Evolutionary conservation across 306 rosid genomes (phyloP), one percentile per base, ranked within the genome.

Genomic region (Cicer chorassanicum): DNA sequence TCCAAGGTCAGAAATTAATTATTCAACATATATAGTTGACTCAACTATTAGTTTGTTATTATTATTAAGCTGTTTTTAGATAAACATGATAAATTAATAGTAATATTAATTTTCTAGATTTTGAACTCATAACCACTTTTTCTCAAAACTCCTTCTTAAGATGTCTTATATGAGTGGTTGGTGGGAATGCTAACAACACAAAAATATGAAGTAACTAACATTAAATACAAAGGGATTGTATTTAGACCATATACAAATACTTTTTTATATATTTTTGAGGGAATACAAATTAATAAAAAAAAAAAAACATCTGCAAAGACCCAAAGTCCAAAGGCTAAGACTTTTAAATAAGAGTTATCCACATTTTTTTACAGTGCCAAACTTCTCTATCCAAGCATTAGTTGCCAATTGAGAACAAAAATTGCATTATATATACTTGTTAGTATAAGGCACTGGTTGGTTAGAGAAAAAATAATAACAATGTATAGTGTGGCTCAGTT

Each of bases 401-500:
- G 65, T 73, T 69, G 69, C 43, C 64, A 54, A 9, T 19, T 53
- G 39, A 72, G 19, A 61, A 68, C 15, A 44, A 12, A 75, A 14
- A 46, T 44, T 19, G 9, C 74, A 76, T 71, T 76, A 76, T 72
- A 63, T 34, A 65, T 53, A 42, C 51, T 51, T 6, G 34, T 73
- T 65, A 24, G 74, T 45, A 15, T 56, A 72, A 81, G 42, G 74
- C 24, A 61, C 14, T 56, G 3, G 10, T 54, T 73, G 34, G 76
- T 82, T 79, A 75, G 62, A 75, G 62, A 65, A 45, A 29, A 29
- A 29, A 29, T 29, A 29, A 29, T 46, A 75, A 62, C 71, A 66
- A 91, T 89, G 93, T 89, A 80, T 77, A 77, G 45, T 62, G 85
- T 80, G 59, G 65, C 45, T 86, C 88, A 82, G 79, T 75, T 89